Evolutionary conservation across 768 basidiomycete genomes (phyloP), one percentile per base, ranked within the genome.

Genomic region (Termitomyces sp.): DNA sequence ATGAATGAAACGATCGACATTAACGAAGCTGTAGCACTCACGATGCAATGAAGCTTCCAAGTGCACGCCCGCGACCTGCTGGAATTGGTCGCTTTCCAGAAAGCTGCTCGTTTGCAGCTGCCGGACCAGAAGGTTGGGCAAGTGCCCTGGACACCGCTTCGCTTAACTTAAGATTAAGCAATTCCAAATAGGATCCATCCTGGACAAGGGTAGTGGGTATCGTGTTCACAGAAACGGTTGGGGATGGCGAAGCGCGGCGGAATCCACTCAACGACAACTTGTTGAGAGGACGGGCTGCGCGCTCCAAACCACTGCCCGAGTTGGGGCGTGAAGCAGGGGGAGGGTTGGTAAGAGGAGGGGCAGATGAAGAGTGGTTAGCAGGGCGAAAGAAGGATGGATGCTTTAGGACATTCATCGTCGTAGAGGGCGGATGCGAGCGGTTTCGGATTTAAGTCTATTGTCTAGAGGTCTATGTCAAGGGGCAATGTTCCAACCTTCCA

Each of bases 141-240:
- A 93, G 76, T 3, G 89, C 86, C 72, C 82, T 89, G 56, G 89
- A 88, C 15, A 91, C 88, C 0, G 88, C 89, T 70, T 93, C 91
- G 66, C 87, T 91, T 47, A 93, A 76, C 68, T 88, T 91, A 57
- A 91, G 76, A 64, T 86, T 80, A 47, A 93, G 81, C 58, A 85
- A 82, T 68, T 91, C 87, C 55, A 92, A 77, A 72, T 91, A 93
- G 13, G 89, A 89, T 57, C 87, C 88, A 70, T 92, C 90, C 63
- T 90, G 90, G 33, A 87, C 73, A 34, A 86, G 79, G 8, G 82
- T 76, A 4, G 77, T 68, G 5, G 78, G 75, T 13, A 73, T 63
- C 3, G 76, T 67, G 49, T 65, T 66, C 4, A 76, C 67, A 16
- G 72, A 62, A 5, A 73, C 64, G 18, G 63, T 63, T 0, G 78